Evolutionary conservation across 1,284 basidiomycete species (phyloP), one percentile per base, ranked within the genome.

Genomic region (Fomes fomentarius): DNA sequence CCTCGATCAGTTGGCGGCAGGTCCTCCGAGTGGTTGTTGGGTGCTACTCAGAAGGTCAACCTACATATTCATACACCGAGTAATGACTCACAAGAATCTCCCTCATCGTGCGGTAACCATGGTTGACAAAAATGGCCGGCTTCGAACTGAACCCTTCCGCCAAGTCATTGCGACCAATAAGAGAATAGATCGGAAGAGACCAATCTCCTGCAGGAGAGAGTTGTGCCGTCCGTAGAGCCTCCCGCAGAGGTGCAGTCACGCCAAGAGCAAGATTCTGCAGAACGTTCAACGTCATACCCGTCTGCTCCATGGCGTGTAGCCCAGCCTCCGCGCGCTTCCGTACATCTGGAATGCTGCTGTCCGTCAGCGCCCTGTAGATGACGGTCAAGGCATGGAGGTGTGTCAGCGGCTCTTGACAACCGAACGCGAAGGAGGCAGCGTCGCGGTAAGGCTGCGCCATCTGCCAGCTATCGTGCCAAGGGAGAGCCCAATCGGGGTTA

Each of bases 151-250:
- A 78, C 34, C 78, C 81, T 19, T 84, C 81, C 7, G 88, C 85
- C 2, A 97, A 75, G 67, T 98, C 96, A 49, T 86, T 82, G 30
- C 96, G 79, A 5, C 89, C 89, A 51, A 96, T 83, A 2, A 93
- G 79, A 12, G 79, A 75, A 67, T 94, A 97, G 38, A 89, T 85
- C 8, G 79, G 79, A 7, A 83, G 66, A 0, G 84, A 77, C 90
- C 91, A 94, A 53, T 87, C 80, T 6, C 78, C 76, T 0, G 87
- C 85, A 1, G 95, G 93, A 0, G 84, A 80, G 12, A 89, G 71
- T 64, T 96, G 94, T 62, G 90, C 93, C 10, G 87, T 86, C 49
- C 93, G 76, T 22, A 92, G 76, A 5, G 91, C 91, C 69, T 98
- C 96, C 49, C 86, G 76, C 4, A 98, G 73, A 0, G 95, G 94